A percentile compares a stretch with the other conserved stretches of the same genome.
Evolutionary conservation across 192 early-diverging fungal species (phyloP).

Genomic region (Coemansia sp.): DNA sequence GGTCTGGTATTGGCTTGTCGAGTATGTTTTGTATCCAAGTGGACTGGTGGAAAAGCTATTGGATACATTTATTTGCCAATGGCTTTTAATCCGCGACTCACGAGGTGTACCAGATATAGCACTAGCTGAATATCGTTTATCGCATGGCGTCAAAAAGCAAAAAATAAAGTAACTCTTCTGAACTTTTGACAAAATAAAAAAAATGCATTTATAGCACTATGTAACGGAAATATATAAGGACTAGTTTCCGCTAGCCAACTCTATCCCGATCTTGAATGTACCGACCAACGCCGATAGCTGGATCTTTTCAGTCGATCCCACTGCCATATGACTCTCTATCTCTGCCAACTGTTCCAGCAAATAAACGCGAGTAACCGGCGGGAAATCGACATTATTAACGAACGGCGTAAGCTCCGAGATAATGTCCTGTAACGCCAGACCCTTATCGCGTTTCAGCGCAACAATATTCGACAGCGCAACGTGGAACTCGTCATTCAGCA

Average conservation of each 20-base stretch:
- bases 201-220: too few relatives aligned
- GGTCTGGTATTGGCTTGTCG: conserved; percentile 30
- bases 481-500: conserved; percentile 88
- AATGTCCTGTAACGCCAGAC: conserved; percentile 91
- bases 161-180: background rate
- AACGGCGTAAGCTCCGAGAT: conserved; percentile 76
- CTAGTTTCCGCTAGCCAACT: conserved; percentile 60
- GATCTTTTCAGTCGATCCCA: conserved; percentile 83
- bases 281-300: conserved; percentile 91
- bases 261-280: conserved; percentile 78
- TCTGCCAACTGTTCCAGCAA: conserved; percentile 84
- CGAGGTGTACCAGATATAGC: conserved; percentile 32
- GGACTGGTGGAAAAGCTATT: conserved; percentile 14
- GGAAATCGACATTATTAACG: conserved; percentile 74
- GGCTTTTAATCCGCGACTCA: conserved; percentile 54
- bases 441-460: conserved; percentile 78
- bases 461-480: conserved; percentile 73
- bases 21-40: conserved; percentile 22
- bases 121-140: conserved; percentile 42
- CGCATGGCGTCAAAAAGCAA: conserved; percentile 9
- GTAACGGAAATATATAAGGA: background rate
- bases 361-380: conserved; percentile 65
- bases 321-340: conserved; percentile 83
- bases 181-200: background rate
- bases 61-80: conserved; percentile 18